Percentiles rank a stretch among this genome's conserved stretches.
Evolutionary conservation across 176 grass and related monocot genomes (phyloP).

Genomic region (Echinochloa phyllopogon): DNA sequence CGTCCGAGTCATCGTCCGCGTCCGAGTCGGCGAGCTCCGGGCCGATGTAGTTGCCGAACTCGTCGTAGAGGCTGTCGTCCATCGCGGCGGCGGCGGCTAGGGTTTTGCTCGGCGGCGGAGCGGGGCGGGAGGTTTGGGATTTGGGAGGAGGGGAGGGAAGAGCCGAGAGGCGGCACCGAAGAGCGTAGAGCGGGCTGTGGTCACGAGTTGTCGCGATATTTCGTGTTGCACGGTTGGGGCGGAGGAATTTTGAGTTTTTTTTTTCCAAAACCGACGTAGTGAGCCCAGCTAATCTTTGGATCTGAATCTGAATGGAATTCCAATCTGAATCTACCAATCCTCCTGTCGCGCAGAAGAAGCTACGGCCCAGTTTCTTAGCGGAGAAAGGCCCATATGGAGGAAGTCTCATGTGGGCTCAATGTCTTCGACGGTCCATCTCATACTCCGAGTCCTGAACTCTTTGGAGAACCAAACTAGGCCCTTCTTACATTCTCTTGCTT

Average conservation of each 20-base stretch:
- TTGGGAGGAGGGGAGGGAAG: slow-evolving; percentile 4
- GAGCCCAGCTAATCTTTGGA: background rate
- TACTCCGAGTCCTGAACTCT: no score
- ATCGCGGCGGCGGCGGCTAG: slow-evolving; percentile 58
- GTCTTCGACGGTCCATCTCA: no score
- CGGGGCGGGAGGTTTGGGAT: slow-evolving; percentile 31
- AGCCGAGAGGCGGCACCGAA: background rate
- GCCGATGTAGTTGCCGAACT: slow-evolving; percentile 99
- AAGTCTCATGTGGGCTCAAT: no score
- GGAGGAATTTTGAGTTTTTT: background rate
- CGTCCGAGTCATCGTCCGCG: slow-evolving; percentile 57
- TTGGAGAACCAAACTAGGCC: no score
- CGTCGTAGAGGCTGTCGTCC: slow-evolving; percentile 99
- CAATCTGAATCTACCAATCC: no score
- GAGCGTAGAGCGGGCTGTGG: background rate
- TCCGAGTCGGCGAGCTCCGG: slow-evolving; percentile 89
- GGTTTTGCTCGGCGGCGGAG: slow-evolving; percentile 45
- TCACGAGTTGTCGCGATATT: background rate
- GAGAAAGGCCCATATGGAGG: no score
- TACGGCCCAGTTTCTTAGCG: no score
- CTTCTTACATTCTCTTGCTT: no score
- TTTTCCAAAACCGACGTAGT: background rate
- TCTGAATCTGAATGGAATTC: no score
- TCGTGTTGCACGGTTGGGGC: background rate
- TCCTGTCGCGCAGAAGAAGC: no score